Percentiles rank a stretch among this genome's conserved stretches.
phyloP scores from a whole-genome alignment of 2,329 filamentous ascomycete species.

The Neocatenulostroma microsporum region DNA sequence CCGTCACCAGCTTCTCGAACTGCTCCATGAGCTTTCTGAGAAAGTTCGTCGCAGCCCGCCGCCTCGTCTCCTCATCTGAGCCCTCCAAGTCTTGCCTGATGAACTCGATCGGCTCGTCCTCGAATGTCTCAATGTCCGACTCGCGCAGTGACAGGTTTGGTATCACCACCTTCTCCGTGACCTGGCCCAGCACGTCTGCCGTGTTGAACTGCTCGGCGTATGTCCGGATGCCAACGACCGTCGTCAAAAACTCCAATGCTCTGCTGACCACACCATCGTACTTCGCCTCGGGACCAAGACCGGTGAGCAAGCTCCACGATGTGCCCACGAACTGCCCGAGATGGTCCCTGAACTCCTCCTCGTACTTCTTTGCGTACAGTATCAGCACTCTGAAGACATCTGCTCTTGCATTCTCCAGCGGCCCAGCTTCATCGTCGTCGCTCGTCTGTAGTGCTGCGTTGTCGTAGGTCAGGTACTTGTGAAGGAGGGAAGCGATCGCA shows the following conservation, averaged over 20 bases:
- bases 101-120: slow-evolving; percentile 98
- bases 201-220: slow-evolving; percentile 84
- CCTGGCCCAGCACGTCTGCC: slow-evolving; percentile 67
- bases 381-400: slow-evolving; percentile 88
- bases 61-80: slow-evolving; percentile 87
- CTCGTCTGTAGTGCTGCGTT: slow-evolving; percentile 75
- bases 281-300: slow-evolving; percentile 77
- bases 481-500: slow-evolving; percentile 67
- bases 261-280: slow-evolving; percentile 93
- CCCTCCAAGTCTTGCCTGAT: slow-evolving; percentile 92
- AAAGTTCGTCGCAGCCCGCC: slow-evolving; percentile 91
- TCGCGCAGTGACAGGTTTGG: slow-evolving; percentile 88
- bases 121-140: slow-evolving; percentile 90
- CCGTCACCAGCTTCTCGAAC: slow-evolving; percentile 77
- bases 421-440: slow-evolving; percentile 78
- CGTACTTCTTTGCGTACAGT: slow-evolving; percentile 91
- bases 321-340: slow-evolving; percentile 79
- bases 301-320: slow-evolving; percentile 85
- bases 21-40: slow-evolving; percentile 79
- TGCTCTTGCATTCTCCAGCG: slow-evolving; percentile 78
- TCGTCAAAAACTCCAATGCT: slow-evolving; percentile 87
- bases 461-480: slow-evolving; percentile 88
- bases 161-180: slow-evolving; percentile 91
- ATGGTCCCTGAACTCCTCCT: slow-evolving; percentile 80
- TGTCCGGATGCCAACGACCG: slow-evolving; percentile 67